Conservation (phyloP, 2,329 filamentous ascomycete species). For the Arthroderma sp. region DNA sequence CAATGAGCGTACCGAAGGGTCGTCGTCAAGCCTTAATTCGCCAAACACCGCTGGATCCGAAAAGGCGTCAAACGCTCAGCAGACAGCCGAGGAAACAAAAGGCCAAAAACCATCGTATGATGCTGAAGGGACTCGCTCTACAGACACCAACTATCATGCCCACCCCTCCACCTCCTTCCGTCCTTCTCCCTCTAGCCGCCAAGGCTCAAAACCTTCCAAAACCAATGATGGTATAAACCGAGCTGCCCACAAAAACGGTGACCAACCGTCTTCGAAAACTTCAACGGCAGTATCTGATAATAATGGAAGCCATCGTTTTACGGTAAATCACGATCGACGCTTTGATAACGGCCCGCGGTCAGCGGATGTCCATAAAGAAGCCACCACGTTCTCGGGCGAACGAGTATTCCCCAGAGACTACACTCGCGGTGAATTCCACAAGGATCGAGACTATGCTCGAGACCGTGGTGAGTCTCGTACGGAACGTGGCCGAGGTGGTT, state of each 20-base stretch:
- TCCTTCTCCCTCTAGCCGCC: slow-evolving; percentile 18
- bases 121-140: slow-evolving; percentile 16
- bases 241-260: too few relatives aligned
- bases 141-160: slow-evolving; percentile 15
- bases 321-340: slow-evolving; percentile 21
- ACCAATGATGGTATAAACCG: background rate
- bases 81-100: slow-evolving; percentile 19
- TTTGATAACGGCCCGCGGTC: slow-evolving; percentile 27
- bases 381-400: slow-evolving; percentile 15
- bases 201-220: slow-evolving; percentile 24
- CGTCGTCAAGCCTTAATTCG: slow-evolving; percentile 1
- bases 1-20: background rate
- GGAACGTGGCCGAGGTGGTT: slow-evolving; percentile 27
- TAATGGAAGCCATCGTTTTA: too few relatives aligned
- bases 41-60: background rate
- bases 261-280: too few relatives aligned
- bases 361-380: slow-evolving; percentile 20
- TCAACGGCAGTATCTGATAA: too few relatives aligned
- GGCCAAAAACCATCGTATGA: slow-evolving; percentile 16
- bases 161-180: slow-evolving; percentile 18
- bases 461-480: slow-evolving; percentile 24
- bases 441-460: slow-evolving; percentile 8
- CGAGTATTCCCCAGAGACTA: slow-evolving; percentile 16
- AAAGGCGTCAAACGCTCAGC: slow-evolving; percentile 10
- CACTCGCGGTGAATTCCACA: slow-evolving; percentile 15